phyloP scores from a whole-genome alignment of 2,329 filamentous ascomycete species.

The Stachybotrys chartarum region DNA sequence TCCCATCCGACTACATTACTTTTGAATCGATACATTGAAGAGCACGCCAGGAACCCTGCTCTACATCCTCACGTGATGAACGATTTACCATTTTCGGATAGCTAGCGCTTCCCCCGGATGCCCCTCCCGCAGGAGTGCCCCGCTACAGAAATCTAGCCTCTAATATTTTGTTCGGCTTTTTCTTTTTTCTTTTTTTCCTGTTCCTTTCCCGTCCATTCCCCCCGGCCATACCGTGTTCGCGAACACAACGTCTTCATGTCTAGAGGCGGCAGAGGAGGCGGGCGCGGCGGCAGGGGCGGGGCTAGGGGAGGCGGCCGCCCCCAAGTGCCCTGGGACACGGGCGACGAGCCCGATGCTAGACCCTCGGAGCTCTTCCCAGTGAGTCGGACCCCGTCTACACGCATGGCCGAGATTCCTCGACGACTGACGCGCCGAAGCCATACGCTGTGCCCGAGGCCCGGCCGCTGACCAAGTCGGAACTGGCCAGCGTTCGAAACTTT shows the following conservation, averaged over 20 bases:
- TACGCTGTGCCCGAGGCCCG: constrained; percentile 42
- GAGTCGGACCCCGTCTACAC: constrained; percentile 11
- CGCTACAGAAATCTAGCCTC: neutral
- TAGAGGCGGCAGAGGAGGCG: constrained; percentile 44
- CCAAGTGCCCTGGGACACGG: constrained; percentile 43
- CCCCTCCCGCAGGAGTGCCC: neutral
- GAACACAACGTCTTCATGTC: constrained; percentile 31
- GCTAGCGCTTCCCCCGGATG: no score
- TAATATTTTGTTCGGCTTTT: neutral
- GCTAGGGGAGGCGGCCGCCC: constrained; percentile 34
- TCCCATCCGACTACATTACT: no score
- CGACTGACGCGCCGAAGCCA: constrained; percentile 26
- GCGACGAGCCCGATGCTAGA: constrained; percentile 48
- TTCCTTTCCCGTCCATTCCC: neutral
- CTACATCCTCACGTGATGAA: no score
- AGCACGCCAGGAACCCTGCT: no score
- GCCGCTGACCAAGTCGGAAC: constrained; percentile 35
- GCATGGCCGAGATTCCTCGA: neutral
- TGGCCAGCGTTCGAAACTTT: constrained; percentile 40
- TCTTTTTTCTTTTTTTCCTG: neutral
- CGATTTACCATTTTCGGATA: no score
- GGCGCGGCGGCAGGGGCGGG: constrained; percentile 42
- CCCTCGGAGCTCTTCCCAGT: constrained; percentile 56
- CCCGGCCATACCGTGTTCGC: neutral
- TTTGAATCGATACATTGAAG: no score